These are phyloP conservation scores for Arabidopsis suecica DNA, from an alignment of 345 rosid genomes.

Conservation along the genomic window DNA sequence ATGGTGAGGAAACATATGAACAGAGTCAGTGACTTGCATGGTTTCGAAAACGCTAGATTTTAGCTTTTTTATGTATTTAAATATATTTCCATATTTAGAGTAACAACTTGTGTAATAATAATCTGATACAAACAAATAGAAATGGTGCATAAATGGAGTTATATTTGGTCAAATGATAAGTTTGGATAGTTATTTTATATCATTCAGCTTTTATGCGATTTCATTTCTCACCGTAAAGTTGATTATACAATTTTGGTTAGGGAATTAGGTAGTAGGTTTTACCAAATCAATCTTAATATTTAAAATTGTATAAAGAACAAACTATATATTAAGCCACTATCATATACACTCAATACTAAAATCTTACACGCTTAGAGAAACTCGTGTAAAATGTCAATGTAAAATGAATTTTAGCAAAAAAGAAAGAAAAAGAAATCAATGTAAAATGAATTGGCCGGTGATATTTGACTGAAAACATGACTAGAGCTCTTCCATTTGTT, in stretches of 20 bases:
- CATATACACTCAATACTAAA: too few relatives aligned
- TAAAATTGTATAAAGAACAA: too few relatives aligned
- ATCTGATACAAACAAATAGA: slow-evolving; percentile 29
- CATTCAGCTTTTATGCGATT: not conserved
- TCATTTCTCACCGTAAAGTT: slow-evolving; percentile 2
- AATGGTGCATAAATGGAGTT: slow-evolving; percentile 31
- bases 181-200: not conserved
- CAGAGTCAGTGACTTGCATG: slow-evolving; percentile 94
- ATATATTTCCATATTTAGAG: slow-evolving; percentile 12
- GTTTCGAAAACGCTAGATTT: slow-evolving; percentile 94
- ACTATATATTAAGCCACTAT: too few relatives aligned
- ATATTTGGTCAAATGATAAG: slow-evolving; percentile 13
- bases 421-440: not conserved
- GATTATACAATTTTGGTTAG: not conserved
- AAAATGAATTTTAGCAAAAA: not conserved
- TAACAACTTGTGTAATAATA: slow-evolving; percentile 36
- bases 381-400: not conserved
- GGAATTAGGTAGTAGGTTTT: slow-evolving; percentile 13
- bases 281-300: not conserved
- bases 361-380: not conserved
- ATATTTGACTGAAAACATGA: not conserved
- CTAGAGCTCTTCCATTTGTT: not conserved
- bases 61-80: slow-evolving; percentile 33
- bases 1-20: slow-evolving; percentile 89
- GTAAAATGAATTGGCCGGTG: not conserved